A percentile compares a stretch with the other conserved stretches of the same genome.
phyloP scores from a whole-genome alignment of 805 yeast genomes.

The Zygotorulaspora sp. region DNA sequence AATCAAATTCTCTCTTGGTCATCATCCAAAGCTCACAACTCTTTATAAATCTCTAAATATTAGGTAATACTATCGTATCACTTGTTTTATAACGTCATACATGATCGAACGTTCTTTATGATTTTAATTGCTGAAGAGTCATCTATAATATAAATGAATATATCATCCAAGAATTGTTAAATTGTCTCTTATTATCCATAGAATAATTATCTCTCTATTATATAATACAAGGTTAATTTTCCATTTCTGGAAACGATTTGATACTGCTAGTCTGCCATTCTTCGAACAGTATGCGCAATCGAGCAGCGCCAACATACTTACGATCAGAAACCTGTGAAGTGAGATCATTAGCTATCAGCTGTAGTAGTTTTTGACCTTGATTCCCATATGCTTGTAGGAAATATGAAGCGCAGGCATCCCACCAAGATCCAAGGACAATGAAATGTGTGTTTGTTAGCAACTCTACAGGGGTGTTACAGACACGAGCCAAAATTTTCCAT shows the following conservation, averaged over 20 bases:
- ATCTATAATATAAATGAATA: too few relatives aligned
- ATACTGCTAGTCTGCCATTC: slow-evolving; percentile 60
- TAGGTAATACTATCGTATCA: too few relatives aligned
- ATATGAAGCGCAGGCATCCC: slow-evolving; percentile 74
- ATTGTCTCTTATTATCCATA: neutral
- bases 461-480: slow-evolving; percentile 51
- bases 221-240: neutral
- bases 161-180: too few relatives aligned
- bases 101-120: too few relatives aligned
- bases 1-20: slow-evolving; percentile 24
- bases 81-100: too few relatives aligned
- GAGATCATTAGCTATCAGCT: slow-evolving; percentile 47
- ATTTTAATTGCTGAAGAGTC: too few relatives aligned
- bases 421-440: slow-evolving; percentile 74
- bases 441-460: slow-evolving; percentile 65
- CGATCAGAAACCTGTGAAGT: slow-evolving; percentile 46
- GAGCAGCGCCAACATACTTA: slow-evolving; percentile 70
- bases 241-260: slow-evolving; percentile 38
- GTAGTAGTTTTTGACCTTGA: slow-evolving; percentile 65
- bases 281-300: slow-evolving; percentile 72
- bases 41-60: too few relatives aligned
- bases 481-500: slow-evolving; percentile 74
- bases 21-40: too few relatives aligned
- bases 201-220: too few relatives aligned
- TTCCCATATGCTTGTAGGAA: slow-evolving; percentile 55